These are phyloP conservation scores for Hevea brasiliensis DNA, from an alignment of 345 rosid genomes.

Conservation along the genomic window DNA sequence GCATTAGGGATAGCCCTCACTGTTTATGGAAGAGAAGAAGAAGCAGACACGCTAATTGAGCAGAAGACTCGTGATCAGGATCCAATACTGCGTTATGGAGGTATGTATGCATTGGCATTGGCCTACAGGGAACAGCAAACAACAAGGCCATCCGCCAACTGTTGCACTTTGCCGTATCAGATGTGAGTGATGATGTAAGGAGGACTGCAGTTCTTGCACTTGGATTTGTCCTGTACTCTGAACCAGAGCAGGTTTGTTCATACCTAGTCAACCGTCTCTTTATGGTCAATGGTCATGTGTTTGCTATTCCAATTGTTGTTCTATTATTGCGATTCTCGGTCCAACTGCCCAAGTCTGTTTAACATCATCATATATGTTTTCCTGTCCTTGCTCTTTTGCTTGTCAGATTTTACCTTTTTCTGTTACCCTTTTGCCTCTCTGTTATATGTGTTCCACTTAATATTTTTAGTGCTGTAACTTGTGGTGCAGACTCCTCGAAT, in stretches of 20 bases:
- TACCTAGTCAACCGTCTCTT: not conserved
- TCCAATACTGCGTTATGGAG: conserved; percentile 97
- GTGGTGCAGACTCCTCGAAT: conserved; percentile 87
- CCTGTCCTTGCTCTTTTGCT: not conserved
- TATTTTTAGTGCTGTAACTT: not conserved
- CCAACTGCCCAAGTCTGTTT: too few species aligned
- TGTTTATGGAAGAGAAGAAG: conserved; percentile 98
- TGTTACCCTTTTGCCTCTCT: not conserved
- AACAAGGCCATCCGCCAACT: conserved; percentile 98
- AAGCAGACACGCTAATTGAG: conserved; percentile 96
- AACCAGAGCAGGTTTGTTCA: conserved; percentile 86
- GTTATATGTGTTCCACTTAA: not conserved
- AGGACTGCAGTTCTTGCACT: conserved; percentile 98
- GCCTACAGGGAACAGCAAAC: conserved; percentile 98
- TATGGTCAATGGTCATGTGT: not conserved
- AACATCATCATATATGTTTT: not conserved
- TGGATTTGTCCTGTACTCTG: conserved; percentile 96
- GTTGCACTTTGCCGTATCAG: conserved; percentile 99
- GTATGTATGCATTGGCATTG: conserved; percentile 97
- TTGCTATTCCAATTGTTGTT: conserved; percentile 4
- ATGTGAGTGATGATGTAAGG: conserved; percentile 97
- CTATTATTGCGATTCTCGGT: too few species aligned
- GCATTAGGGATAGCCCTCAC: conserved; percentile 97
- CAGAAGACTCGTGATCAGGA: conserved; percentile 99
- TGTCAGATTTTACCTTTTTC: not conserved